Evolutionary conservation across 352 stramenopile genomes (phyloP), one percentile per base, ranked within the genome.

Genomic region (Phytophthora constricta): DNA sequence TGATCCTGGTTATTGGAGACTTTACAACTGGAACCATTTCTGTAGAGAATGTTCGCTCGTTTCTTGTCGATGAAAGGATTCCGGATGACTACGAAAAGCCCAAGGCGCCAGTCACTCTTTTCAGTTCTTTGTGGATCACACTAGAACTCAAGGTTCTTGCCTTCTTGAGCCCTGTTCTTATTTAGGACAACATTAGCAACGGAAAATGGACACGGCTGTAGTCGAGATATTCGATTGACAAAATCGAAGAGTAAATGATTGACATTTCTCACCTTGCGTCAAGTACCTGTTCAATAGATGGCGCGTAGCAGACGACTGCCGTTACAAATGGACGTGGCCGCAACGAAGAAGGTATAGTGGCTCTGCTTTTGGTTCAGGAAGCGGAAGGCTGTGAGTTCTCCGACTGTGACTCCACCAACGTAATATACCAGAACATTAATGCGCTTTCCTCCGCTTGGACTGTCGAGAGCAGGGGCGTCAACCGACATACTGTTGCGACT

Each of bases 361-460:
- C 55, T 64, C 62, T 95, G 85, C 43, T 71, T 83, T 23, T 80
- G 62, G 58, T 95, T 95, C 20, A 95, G 60, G 53, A 79, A 93
- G 14, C 89, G 84, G 48, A 83, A 88, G 25, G 89, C 89, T 11
- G 86, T 87, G 8, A 96, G 71, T 56, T 96, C 89, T 0, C 87
- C 89, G 37, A 94, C 86, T 0, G 89, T 96, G 41, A 96, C 77
- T 5, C 89, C 89, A 16, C 89, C 89, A 8, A 94, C 68, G 60
- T 93, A 96, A 47, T 93, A 95, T 47, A 96, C 87, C 37, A 96
- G 68, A 43, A 96, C 80, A 43, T 77, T 62, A 11, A 31, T 65
- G n/a, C 48, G 63, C 43, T 61, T 69, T 34, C 41, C 42, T 46
- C 39, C 27, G 25, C 39, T 67, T 50, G 4, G 50, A 33, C 17